Conservation (phyloP, 2,329 filamentous ascomycete genomes). For the Hypoxylon sp. region DNA sequence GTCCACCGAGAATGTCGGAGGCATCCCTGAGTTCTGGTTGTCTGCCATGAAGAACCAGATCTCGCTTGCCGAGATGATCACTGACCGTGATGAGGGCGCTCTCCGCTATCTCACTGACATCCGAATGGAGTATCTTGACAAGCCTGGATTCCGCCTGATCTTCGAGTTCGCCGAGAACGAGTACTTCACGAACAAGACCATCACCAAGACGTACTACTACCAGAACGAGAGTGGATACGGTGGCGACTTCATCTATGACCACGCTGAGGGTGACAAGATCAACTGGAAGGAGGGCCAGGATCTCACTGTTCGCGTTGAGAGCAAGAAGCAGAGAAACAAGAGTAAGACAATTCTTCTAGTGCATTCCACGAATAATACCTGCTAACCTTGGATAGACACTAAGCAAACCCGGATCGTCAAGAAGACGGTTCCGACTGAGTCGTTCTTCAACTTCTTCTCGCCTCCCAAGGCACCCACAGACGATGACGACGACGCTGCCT, state of each 20-base stretch:
- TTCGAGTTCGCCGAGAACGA: constrained; percentile 97
- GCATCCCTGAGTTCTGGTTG: constrained; percentile 99
- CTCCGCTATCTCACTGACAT: constrained; percentile 92
- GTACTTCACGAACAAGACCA: constrained; percentile 96
- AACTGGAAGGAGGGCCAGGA: constrained; percentile 96
- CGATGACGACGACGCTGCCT: constrained; percentile 81
- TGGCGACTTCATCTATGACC: constrained; percentile 99
- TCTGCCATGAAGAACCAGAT: constrained; percentile 99
- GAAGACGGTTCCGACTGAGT: constrained; percentile 98
- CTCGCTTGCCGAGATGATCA: constrained; percentile 98
- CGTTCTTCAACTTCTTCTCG: constrained; percentile 99
- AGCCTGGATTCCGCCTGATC: constrained; percentile 97
- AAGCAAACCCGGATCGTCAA: constrained; percentile 99
- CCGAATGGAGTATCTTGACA: constrained; percentile 99
- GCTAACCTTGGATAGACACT: constrained; percentile 75
- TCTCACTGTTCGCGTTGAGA: constrained; percentile 93
- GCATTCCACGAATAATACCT: neutral
- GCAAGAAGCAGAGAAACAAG: constrained; percentile 99
- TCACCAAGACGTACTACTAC: constrained; percentile 99
- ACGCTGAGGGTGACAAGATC: constrained; percentile 98
- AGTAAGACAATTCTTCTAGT: constrained; percentile 71
- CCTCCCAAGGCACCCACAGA: constrained; percentile 86
- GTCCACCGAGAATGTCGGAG: constrained; percentile 70
- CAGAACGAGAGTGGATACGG: constrained; percentile 99
- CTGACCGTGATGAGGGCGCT: constrained; percentile 94